These are phyloP conservation scores for Pugionium dolabratum DNA, from an alignment of 345 rosid species.

Conservation along the genomic window DNA sequence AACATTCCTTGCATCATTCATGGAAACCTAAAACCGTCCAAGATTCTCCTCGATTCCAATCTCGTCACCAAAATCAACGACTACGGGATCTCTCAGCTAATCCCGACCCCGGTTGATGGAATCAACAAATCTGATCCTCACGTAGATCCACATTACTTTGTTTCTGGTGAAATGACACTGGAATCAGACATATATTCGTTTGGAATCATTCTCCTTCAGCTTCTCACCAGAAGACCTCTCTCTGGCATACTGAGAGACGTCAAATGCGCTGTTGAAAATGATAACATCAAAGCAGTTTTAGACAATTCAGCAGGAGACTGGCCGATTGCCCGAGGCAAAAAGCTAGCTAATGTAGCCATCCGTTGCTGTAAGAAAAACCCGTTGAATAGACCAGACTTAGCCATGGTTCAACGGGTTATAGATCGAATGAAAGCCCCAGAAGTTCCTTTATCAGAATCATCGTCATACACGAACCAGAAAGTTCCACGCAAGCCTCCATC, in stretches of 20 bases:
- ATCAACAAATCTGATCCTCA: conserved; percentile 41
- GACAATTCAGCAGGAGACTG: conserved; percentile 79
- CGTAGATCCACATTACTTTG: conserved; percentile 58
- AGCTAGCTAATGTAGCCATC: conserved; percentile 63
- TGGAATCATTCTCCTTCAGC: conserved; percentile 75
- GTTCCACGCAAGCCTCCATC: conserved; percentile 60
- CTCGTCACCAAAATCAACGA: conserved; percentile 66
- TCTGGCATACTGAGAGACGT: conserved; percentile 55
- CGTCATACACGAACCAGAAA: conserved; percentile 43
- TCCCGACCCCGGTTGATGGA: conserved; percentile 48
- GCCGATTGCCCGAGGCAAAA: conserved; percentile 58
- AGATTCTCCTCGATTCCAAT: conserved; percentile 75
- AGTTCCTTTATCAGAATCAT: conserved; percentile 33
- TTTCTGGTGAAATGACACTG: conserved; percentile 49
- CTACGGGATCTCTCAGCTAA: conserved; percentile 59
- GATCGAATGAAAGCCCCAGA: conserved; percentile 50
- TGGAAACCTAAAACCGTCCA: conserved; percentile 80
- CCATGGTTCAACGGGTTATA: conserved; percentile 55
- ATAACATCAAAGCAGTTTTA: conserved; percentile 55
- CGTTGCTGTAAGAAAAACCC: conserved; percentile 63
- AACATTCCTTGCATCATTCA: conserved; percentile 72
- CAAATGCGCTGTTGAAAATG: conserved; percentile 63
- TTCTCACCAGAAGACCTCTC: conserved; percentile 67
- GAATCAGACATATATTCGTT: conserved; percentile 76
- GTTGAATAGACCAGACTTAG: conserved; percentile 58